phyloP scores from a whole-genome alignment of 768 basidiomycete species.

The Crassisporium funariophilum region DNA sequence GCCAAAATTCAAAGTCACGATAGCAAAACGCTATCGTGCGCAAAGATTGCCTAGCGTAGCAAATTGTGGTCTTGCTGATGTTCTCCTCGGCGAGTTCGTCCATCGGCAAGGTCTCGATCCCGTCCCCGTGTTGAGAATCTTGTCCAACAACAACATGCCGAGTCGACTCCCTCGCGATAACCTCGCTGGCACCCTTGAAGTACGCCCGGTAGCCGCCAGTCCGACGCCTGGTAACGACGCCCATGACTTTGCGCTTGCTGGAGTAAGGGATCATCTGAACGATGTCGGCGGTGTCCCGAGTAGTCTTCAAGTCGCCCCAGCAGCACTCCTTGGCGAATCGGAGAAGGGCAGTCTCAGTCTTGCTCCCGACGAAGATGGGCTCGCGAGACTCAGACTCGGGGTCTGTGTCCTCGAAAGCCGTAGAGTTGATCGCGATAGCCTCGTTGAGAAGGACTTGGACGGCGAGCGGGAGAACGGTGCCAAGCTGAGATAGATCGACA shows the following conservation, averaged over 20 bases:
- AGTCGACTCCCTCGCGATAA: conserved; percentile 77
- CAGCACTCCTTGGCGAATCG: conserved; percentile 79
- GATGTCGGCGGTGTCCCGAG: conserved; percentile 60
- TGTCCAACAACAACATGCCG: conserved; percentile 70
- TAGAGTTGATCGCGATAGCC: conserved; percentile 89
- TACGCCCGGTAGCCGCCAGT: conserved; percentile 66
- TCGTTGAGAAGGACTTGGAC: conserved; percentile 75
- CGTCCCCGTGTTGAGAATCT: conserved; percentile 27
- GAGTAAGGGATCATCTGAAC: conserved; percentile 94
- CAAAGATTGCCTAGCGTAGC: conserved; percentile 95
- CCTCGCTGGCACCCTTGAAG: conserved; percentile 94
- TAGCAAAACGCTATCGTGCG: conserved; percentile 96
- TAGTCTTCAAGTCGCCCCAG: conserved; percentile 73
- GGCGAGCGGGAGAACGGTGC: conserved; percentile 58
- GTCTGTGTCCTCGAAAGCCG: conserved; percentile 86
- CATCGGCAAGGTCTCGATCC: conserved; percentile 62
- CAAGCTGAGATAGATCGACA: conserved; percentile 76
- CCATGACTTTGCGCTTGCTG: conserved; percentile 94
- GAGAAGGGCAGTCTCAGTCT: conserved; percentile 95
- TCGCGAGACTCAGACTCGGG: conserved; percentile 61
- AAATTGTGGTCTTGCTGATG: conserved; percentile 91
- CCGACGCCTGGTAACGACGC: conserved; percentile 71
- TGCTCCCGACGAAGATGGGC: conserved; percentile 79
- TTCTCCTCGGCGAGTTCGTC: conserved; percentile 74
- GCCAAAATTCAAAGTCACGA: conserved; percentile 85